Conservation (phyloP, 2,329 filamentous ascomycete species). For the Nothophoma quercina region DNA sequence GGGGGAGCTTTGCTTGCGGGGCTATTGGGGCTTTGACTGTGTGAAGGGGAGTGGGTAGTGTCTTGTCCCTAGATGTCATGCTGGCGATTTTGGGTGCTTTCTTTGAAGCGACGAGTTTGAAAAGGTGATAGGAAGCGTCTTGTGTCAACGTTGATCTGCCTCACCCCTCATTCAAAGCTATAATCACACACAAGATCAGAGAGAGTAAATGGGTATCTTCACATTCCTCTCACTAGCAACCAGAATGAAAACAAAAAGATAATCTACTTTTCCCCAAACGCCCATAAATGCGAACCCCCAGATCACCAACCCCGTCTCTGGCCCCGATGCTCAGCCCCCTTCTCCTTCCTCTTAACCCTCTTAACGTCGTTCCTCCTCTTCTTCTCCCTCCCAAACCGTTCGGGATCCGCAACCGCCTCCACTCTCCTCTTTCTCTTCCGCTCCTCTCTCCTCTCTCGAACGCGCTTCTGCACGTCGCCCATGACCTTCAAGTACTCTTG, state of each 20-base stretch:
- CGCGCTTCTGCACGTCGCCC: slow-evolving; percentile 73
- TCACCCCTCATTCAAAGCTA: too few relatives aligned
- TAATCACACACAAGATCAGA: too few relatives aligned
- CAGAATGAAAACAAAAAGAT: too few relatives aligned
- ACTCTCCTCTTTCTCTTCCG: slow-evolving; percentile 87
- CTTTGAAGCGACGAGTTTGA: too few relatives aligned
- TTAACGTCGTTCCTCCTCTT: slow-evolving; percentile 72
- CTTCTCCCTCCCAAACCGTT: slow-evolving; percentile 77
- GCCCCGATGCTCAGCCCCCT: slow-evolving; percentile 74
- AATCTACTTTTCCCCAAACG: slow-evolving; percentile 7
- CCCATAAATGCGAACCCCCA: not conserved
- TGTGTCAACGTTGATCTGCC: too few relatives aligned
- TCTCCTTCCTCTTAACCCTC: slow-evolving; percentile 70
- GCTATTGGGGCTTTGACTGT: slow-evolving; percentile 3
- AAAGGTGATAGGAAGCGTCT: too few relatives aligned
- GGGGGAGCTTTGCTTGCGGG: slow-evolving; percentile 29
- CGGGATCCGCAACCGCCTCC: slow-evolving; percentile 83
- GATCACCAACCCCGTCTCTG: slow-evolving; percentile 72
- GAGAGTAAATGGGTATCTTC: slow-evolving; percentile 3
- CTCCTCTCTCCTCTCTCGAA: slow-evolving; percentile 75
- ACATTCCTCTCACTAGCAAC: not conserved
- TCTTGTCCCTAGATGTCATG: too few relatives aligned
- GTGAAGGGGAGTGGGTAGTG: not conserved
- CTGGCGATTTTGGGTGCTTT: too few relatives aligned
- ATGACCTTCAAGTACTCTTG: slow-evolving; percentile 79